Evolutionary conservation across 2,329 filamentous ascomycete species (phyloP).

Genomic region (Fusarium anthophilum): DNA sequence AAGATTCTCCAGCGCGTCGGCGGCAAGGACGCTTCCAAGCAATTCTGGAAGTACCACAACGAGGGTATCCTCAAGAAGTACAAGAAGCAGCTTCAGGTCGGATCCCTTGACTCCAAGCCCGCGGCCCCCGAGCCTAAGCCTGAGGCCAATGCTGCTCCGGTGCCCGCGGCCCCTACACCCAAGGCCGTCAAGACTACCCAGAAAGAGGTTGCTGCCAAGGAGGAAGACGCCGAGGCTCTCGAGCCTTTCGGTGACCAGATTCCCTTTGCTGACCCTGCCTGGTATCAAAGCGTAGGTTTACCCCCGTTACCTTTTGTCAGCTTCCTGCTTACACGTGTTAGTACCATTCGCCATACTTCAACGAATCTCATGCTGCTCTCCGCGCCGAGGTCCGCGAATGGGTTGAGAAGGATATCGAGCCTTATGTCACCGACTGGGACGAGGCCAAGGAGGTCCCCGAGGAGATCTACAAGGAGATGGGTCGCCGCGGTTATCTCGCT

Average conservation of each 20-base stretch:
- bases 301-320: neutral
- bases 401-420: slow-evolving; percentile 90
- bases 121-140: slow-evolving; percentile 86
- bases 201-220: slow-evolving; percentile 56
- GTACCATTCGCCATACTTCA: slow-evolving; percentile 98
- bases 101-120: slow-evolving; percentile 89
- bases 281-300: slow-evolving; percentile 87
- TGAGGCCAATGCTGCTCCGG: slow-evolving; percentile 60
- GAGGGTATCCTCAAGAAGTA: slow-evolving; percentile 91
- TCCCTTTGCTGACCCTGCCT: slow-evolving; percentile 90
- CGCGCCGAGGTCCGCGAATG: slow-evolving; percentile 91
- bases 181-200: slow-evolving; percentile 47
- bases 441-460: slow-evolving; percentile 91
- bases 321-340: slow-evolving; percentile 48
- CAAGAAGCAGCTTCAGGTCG: slow-evolving; percentile 77
- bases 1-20: slow-evolving; percentile 71
- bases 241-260: slow-evolving; percentile 88
- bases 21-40: slow-evolving; percentile 73
- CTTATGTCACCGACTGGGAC: slow-evolving; percentile 94
- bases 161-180: slow-evolving; percentile 47
- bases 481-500: slow-evolving; percentile 90
- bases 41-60: slow-evolving; percentile 83
- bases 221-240: slow-evolving; percentile 74
- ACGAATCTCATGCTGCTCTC: slow-evolving; percentile 90
- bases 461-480: slow-evolving; percentile 94